phyloP scores from a whole-genome alignment of 1,139 yeast genomes.

The Zygotorulaspora mrakii region DNA sequence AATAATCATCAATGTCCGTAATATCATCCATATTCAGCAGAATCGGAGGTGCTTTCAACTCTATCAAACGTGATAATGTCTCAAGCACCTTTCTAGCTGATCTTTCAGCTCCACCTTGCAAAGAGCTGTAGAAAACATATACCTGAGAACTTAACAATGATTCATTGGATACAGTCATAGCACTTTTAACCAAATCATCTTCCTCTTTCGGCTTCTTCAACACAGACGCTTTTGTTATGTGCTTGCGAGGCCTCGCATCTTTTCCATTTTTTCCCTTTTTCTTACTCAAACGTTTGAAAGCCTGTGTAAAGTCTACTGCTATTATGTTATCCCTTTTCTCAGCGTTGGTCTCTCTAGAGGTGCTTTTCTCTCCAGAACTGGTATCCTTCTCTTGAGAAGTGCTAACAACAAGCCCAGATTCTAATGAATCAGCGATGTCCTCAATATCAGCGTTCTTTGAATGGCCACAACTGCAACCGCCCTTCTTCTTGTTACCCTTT shows the following conservation, averaged over 20 bases:
- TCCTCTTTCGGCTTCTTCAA: constrained; percentile 16
- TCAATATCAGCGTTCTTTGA: constrained; percentile 10
- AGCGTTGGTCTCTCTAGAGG: neutral
- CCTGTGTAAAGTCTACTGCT: constrained; percentile 44
- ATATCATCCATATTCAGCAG: constrained; percentile 73
- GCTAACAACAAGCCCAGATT: too few species aligned
- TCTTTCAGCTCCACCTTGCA: constrained; percentile 77
- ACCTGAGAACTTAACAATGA: constrained; percentile 39
- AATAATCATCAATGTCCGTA: constrained; percentile 80
- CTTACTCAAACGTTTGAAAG: constrained; percentile 24
- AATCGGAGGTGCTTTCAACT: constrained; percentile 46
- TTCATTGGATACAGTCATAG: constrained; percentile 36
- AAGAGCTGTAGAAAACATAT: constrained; percentile 72
- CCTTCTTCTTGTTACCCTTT: constrained; percentile 13
- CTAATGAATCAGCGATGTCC: constrained; percentile 1
- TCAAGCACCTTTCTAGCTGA: constrained; percentile 50
- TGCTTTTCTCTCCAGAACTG: constrained; percentile 1
- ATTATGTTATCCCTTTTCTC: constrained; percentile 13
- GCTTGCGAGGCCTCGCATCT: constrained; percentile 23
- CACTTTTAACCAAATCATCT: constrained; percentile 28
- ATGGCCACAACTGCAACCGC: constrained; percentile 14
- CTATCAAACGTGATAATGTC: constrained; percentile 34
- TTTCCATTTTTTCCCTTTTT: constrained; percentile 21
- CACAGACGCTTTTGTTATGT: constrained; percentile 29
- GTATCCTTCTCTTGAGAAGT: neutral